Percentiles rank a stretch among this genome's conserved stretches.
These are phyloP conservation scores for Ustilago vetiveriae DNA, from an alignment of 1,284 basidiomycete species.

Conservation along the genomic window DNA sequence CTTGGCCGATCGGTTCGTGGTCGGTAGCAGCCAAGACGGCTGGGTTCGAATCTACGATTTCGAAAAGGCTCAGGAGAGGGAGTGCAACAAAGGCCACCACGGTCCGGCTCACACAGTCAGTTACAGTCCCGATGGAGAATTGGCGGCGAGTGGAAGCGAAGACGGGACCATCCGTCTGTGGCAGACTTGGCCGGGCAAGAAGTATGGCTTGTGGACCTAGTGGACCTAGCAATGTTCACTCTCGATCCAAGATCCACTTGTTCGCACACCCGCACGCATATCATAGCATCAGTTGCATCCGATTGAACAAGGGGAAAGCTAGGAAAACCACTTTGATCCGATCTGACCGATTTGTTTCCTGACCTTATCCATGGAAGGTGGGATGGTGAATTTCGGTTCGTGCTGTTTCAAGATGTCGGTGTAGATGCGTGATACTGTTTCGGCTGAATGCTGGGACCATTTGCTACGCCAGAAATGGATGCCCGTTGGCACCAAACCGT, in stretches of 20 bases:
- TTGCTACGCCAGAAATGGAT: conserved; percentile 84
- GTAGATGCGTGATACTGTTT: conserved; percentile 76
- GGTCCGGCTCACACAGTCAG: conserved; percentile 94
- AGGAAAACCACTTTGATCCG: conserved; percentile 38
- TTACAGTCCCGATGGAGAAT: conserved; percentile 96
- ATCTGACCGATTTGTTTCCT: conserved; percentile 30
- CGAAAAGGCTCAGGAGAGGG: conserved; percentile 82
- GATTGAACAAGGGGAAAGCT: not conserved
- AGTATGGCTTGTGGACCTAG: conserved; percentile 83
- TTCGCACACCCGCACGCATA: no score
- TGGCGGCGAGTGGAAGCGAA: conserved; percentile 96
- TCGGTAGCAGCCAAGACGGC: conserved; percentile 87
- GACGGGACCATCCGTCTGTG: conserved; percentile 85
- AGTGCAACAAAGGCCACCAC: conserved; percentile 95
- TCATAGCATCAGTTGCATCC: no score
- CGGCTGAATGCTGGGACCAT: conserved; percentile 72
- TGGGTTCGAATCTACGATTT: conserved; percentile 96
- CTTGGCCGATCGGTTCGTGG: conserved; percentile 87
- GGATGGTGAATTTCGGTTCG: conserved; percentile 2
- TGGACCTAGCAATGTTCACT: no score
- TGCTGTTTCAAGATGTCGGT: conserved; percentile 70
- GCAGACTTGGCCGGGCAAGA: conserved; percentile 92
- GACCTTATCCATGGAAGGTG: conserved; percentile 25
- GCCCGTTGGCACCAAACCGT: conserved; percentile 73
- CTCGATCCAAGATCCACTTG: no score